These are phyloP conservation scores for Neonectria hederae DNA, from an alignment of 2,329 filamentous ascomycete species.

Conservation along the genomic window DNA sequence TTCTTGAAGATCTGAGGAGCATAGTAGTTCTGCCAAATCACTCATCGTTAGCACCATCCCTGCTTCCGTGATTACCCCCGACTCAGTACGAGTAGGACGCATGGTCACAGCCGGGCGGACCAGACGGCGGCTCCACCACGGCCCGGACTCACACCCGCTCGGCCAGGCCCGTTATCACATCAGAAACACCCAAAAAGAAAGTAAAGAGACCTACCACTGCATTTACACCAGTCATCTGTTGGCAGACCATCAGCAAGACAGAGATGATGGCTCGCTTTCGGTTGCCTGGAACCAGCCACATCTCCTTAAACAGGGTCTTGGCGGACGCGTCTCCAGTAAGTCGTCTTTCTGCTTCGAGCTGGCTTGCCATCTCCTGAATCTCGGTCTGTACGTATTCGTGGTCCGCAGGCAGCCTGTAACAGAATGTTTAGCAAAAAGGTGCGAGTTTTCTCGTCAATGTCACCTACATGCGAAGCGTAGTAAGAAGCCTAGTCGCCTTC, in stretches of 20 bases:
- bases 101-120: no score
- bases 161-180: background rate
- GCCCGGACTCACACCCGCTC: background rate
- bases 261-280: constrained; percentile 72
- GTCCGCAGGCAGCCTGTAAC: constrained; percentile 57
- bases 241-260: constrained; percentile 70
- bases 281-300: constrained; percentile 69
- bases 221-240: constrained; percentile 75
- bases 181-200: background rate
- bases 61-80: background rate
- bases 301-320: constrained; percentile 70
- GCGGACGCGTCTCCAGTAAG: constrained; percentile 62
- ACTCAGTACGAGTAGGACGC: no score
- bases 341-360: constrained; percentile 70
- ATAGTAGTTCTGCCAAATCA: constrained; percentile 66
- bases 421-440: constrained; percentile 5
- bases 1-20: constrained; percentile 74
- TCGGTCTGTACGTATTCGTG: constrained; percentile 67
- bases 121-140: background rate
- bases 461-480: constrained; percentile 55
- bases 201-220: constrained; percentile 36
- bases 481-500: constrained; percentile 64
- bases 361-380: constrained; percentile 67
- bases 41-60: background rate
- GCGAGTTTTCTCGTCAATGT: no score